Base-by-base conservation (phyloP, 306 rosid genomes). In the Cucurbita argyrosperma region DNA sequence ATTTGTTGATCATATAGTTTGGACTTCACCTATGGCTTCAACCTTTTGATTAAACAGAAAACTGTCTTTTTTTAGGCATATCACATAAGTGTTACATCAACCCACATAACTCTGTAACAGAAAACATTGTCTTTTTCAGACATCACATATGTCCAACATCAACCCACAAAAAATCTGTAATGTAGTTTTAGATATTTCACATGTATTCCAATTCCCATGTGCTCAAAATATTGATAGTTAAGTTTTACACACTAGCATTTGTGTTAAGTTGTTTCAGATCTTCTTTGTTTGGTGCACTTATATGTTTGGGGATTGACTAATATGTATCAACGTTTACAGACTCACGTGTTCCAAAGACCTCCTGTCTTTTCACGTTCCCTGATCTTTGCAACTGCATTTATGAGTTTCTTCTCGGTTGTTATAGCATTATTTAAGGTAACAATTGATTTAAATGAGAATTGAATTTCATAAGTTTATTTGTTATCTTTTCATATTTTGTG, bases 361-460 rank as follows among this genome's bases (percentile, higher is more conserved):
- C 84, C 81, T 42, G 70, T 83, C 76, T 88, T 91, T 82, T 84
- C 99, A 40, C 85, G 91, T 80, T 85, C 99, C 18, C 62, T 91
- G 79, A 82, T 91, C 56, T 94, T 94, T 21, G 97, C 99, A 64
- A 89, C 91, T 56, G 96, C 92, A 76, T 94, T 94, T 83, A 91
- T 94, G 99, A 89, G 96, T 83, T 94, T 94, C 90, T 94, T 94
- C 87, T 94, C 99, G 42, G 85, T 94, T 51, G 99, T 94, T 79
- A 94, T 94, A 40, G 99, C 99, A 58, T 82, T 94, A 71, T 94
- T 94, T 76, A 94, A 94, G 99, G 99, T 94, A 85, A 74, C 66
- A 70, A 7, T 77, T 76, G 37, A 47, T 72, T 49, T 58, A 7
- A 69, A 69, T 49, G 42, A 3, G 4, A 15, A 39, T 46, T 30